Conservation (phyloP, 257 asterid species). For the Coffea canephora region DNA sequence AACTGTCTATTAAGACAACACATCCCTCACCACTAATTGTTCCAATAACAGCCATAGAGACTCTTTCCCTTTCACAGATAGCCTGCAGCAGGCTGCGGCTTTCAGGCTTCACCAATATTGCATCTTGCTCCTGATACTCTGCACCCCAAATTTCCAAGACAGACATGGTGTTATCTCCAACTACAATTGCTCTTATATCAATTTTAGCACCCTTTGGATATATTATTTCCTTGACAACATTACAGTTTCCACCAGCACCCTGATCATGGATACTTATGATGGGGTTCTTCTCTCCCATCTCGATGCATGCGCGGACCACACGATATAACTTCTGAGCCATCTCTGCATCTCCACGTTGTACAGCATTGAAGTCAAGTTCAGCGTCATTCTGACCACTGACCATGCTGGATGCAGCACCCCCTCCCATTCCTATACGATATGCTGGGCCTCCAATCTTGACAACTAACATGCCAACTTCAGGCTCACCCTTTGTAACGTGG, state of each 20-base stretch:
- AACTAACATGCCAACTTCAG: conserved; percentile 91
- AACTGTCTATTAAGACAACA: conserved; percentile 60
- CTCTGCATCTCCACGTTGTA: conserved; percentile 92
- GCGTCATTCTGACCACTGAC: conserved; percentile 96
- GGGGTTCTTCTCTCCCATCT: conserved; percentile 85
- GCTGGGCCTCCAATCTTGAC: conserved; percentile 99
- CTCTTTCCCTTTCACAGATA: conserved; percentile 83
- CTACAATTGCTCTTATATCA: conserved; percentile 80
- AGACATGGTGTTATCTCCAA: conserved; percentile 94
- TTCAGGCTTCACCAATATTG: conserved; percentile 90
- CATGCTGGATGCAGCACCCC: conserved; percentile 99
- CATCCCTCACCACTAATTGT: conserved; percentile 79
- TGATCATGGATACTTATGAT: conserved; percentile 92
- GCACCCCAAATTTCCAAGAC: conserved; percentile 98
- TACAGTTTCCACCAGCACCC: conserved; percentile 87
- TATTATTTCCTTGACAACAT: conserved; percentile 71
- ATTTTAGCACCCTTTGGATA: conserved; percentile 85
- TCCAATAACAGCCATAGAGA: conserved; percentile 91
- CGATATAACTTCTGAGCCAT: conserved; percentile 91
- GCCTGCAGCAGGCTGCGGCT: conserved; percentile 55
- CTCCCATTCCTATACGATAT: conserved; percentile 96
- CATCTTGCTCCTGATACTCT: conserved; percentile 98
- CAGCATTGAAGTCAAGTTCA: conserved; percentile 87
- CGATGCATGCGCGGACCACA: conserved; percentile 86
- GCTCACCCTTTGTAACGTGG: conserved; percentile 81